Percentiles rank a stretch among this genome's conserved stretches.
phyloP scores from a whole-genome alignment of 73 alveolate genomes.

The Symbiodinium natans region DNA sequence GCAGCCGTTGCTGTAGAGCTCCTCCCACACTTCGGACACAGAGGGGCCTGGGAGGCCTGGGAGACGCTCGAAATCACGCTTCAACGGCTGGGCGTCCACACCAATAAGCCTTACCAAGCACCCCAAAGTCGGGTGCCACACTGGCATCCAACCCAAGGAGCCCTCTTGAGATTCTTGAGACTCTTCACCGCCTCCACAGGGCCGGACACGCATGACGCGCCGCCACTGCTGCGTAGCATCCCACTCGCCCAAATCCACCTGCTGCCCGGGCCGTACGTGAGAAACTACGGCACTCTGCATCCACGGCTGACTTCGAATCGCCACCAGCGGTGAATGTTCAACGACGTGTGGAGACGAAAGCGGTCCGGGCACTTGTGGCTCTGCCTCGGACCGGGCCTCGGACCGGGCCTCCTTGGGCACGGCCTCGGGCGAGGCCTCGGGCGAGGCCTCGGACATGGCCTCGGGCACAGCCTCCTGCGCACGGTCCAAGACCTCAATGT shows the following conservation, averaged over 20 bases:
- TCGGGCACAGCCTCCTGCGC: too few relatives aligned
- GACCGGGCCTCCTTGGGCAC: background rate
- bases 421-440: too few relatives aligned
- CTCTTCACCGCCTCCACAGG: background rate
- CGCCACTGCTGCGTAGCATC: slow-evolving; percentile 79
- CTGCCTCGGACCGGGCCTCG: background rate
- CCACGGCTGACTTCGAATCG: slow-evolving; percentile 50
- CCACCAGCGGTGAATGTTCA: slow-evolving; percentile 61
- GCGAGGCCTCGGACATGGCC: too few relatives aligned
- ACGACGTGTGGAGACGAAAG: slow-evolving; percentile 16
- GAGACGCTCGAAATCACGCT: background rate
- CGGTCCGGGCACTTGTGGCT: background rate
- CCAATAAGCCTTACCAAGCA: background rate
- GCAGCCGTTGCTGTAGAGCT: slow-evolving; percentile 57
- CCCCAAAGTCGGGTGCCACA: slow-evolving; percentile 65
- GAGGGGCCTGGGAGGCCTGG: slow-evolving; percentile 6
- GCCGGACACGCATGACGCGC: background rate
- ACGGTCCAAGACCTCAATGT: too few relatives aligned
- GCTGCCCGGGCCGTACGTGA: slow-evolving; percentile 35
- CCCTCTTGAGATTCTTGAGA: background rate
- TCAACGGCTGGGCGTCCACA: background rate
- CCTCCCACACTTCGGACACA: slow-evolving; percentile 49
- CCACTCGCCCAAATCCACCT: slow-evolving; percentile 35
- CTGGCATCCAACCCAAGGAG: slow-evolving; percentile 84
- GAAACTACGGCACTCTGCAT: slow-evolving; percentile 16